Conservation (phyloP, 805 yeast genomes). For the Komagataella phaffii region DNA sequence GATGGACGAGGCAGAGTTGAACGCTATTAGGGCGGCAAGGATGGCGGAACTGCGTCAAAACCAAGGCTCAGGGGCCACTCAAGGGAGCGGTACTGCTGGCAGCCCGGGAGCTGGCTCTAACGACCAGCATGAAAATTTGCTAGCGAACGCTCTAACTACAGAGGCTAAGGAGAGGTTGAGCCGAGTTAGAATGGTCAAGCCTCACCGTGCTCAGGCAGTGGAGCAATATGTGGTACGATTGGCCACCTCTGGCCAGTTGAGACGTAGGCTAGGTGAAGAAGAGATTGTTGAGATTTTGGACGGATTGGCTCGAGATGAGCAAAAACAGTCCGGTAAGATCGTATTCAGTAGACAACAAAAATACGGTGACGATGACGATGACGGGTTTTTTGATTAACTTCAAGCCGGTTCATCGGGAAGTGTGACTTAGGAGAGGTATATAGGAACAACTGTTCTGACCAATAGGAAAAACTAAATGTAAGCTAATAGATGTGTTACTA, state of each 20-base stretch:
- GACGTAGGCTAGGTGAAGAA: constrained; percentile 61
- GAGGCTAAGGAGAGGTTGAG: constrained; percentile 80
- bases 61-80: background rate
- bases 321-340: constrained; percentile 44
- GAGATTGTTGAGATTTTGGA: constrained; percentile 77
- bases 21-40: constrained; percentile 90
- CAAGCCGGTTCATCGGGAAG: background rate
- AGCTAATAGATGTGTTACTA: background rate
- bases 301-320: constrained; percentile 63
- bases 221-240: constrained; percentile 66
- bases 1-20: constrained; percentile 82
- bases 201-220: constrained; percentile 82
- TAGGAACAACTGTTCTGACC: background rate
- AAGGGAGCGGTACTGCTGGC: background rate
- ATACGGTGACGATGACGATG: constrained; percentile 8
- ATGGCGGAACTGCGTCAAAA: constrained; percentile 66
- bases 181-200: constrained; percentile 78
- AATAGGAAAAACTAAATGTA: background rate
- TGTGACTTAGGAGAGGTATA: background rate
- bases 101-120: constrained; percentile 27
- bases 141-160: constrained; percentile 17
- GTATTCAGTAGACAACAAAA: constrained; percentile 33
- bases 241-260: constrained; percentile 64
- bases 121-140: constrained; percentile 43
- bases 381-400: constrained; percentile 5